Base-by-base conservation (phyloP, 306 rosid genomes). In the Corylus avellana region DNA sequence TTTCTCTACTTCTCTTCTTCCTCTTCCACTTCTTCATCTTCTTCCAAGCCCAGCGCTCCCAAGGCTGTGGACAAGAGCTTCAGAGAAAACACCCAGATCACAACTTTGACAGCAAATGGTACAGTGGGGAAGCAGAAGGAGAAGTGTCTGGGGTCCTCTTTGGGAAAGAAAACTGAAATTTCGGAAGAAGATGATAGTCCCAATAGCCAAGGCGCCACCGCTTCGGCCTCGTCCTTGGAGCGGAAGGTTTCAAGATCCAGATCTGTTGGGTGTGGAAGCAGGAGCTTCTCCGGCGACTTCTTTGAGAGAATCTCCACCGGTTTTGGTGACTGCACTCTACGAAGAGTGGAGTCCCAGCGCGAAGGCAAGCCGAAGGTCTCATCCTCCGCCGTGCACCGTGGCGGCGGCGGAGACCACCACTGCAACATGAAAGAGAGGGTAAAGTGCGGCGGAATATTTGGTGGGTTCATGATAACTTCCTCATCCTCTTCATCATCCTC, bases 271-370 rank as follows among this genome's bases (percentile, higher is more conserved):
- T 93, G 99, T 67, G 99, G 99, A 14, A 93, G 98, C 83, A 84
- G 97, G 50, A 96, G 99, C 87, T 96, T 96, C 83, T 93, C 97
- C 35, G 97, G 96, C 5, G 98, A 96, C 51, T 90, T 96, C 70
- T 96, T 96, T 61, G 99, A 96, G 88, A 84, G 99, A 78, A 93
- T 96, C 78, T 96, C 99, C 9, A 93, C 99, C n/a, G 99, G 98
- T 1, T 93, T 96, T 42, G 98, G 99, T 4, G 98, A 96, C 53
- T 96, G 98, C 64, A 92, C 99, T 68, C 90, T 95, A 8, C 75
- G 99, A 77, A 82, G 99, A 62, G 98, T 93, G 5, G 97, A 93
- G 74, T 95, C 98, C 12, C 98, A 93, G 35, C 89, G 98, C 32
- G 99, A 93, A 81, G 94, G 97, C 32, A 92, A 90, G 58, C 74